These are phyloP conservation scores for Lyophyllum shimeji DNA, from an alignment of 768 basidiomycete genomes.

Conservation along the genomic window DNA sequence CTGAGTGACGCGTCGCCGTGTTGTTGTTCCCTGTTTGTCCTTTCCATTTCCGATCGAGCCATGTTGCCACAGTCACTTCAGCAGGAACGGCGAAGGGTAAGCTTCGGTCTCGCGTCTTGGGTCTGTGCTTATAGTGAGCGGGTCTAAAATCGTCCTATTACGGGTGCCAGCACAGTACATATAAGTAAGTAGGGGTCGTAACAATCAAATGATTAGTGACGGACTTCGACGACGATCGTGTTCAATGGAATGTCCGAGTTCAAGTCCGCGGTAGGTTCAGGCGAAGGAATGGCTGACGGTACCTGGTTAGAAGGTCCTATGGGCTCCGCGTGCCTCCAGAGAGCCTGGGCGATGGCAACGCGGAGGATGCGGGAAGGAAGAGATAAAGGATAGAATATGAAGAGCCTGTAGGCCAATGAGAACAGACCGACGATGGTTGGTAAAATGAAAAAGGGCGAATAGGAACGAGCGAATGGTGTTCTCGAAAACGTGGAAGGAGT, in stretches of 20 bases:
- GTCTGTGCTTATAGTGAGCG: constrained; percentile 29
- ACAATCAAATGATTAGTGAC: constrained; percentile 42
- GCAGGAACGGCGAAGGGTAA: constrained; percentile 9
- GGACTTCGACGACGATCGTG: constrained; percentile 39
- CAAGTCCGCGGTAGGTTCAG: constrained; percentile 11
- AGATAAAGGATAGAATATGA: constrained; percentile 49
- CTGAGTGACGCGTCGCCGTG: constrained; percentile 66
- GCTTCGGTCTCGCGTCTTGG: constrained; percentile 3
- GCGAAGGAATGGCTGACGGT: constrained; percentile 12
- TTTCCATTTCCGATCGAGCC: constrained; percentile 20
- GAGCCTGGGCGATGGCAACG: constrained; percentile 22
- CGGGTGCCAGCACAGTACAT: constrained; percentile 39
- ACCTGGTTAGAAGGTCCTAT: constrained; percentile 18
- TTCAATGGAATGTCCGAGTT: constrained; percentile 38
- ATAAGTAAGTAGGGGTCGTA: constrained; percentile 34
- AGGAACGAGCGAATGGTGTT: constrained; percentile 15
- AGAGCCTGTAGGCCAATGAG: constrained; percentile 46
- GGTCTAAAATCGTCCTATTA: constrained; percentile 28
- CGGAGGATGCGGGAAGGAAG: constrained; percentile 43
- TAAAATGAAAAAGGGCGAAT: constrained; percentile 30
- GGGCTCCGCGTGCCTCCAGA: constrained; percentile 12
- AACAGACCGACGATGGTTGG: constrained; percentile 43
- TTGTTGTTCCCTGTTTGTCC: constrained; percentile 41
- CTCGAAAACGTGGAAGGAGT: constrained; percentile 16
- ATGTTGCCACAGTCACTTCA: constrained; percentile 28